Percentiles rank a stretch among this genome's conserved stretches.
Conservation (phyloP, 805 yeast genomes). For the Lipomyces oligophaga region DNA sequence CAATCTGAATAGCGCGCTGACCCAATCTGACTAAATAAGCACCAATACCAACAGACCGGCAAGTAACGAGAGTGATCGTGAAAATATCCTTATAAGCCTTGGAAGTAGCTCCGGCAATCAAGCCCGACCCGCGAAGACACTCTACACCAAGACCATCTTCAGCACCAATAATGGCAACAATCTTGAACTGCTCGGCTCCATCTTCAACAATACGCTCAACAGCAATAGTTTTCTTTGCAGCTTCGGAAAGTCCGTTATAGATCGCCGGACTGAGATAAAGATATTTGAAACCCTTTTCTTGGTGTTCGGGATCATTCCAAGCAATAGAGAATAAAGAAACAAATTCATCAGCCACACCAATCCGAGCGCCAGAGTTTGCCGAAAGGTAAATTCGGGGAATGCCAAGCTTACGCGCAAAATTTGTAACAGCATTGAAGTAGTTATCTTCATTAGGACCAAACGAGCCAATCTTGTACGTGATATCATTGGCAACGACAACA, state of each 20-base stretch:
- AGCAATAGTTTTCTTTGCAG: slow-evolving; percentile 46
- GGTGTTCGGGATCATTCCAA: slow-evolving; percentile 77
- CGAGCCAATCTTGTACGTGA: slow-evolving; percentile 96
- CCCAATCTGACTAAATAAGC: slow-evolving; percentile 97
- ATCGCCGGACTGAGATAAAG: slow-evolving; percentile 75
- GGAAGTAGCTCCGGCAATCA: slow-evolving; percentile 98
- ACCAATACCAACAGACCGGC: slow-evolving; percentile 99
- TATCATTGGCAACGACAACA: slow-evolving; percentile 91
- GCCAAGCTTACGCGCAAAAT: slow-evolving; percentile 82
- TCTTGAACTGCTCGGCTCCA: slow-evolving; percentile 78
- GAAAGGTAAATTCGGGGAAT: slow-evolving; percentile 93
- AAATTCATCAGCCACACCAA: slow-evolving; percentile 96
- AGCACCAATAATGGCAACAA: slow-evolving; percentile 83
- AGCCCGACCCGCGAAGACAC: slow-evolving; percentile 95
- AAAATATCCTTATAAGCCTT: slow-evolving; percentile 96
- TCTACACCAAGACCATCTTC: slow-evolving; percentile 98
- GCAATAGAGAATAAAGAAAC: slow-evolving; percentile 85
- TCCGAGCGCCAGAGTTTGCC: slow-evolving; percentile 99
- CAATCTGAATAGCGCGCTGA: slow-evolving; percentile 97
- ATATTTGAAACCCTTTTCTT: slow-evolving; percentile 85
- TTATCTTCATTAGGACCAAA: slow-evolving; percentile 95
- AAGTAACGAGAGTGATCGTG: slow-evolving; percentile 97
- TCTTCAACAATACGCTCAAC: slow-evolving; percentile 78
- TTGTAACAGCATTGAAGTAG: slow-evolving; percentile 89
- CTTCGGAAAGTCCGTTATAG: slow-evolving; percentile 48